Base-by-base conservation (phyloP, 345 rosid genomes). In the Arabidopsis arenosa region DNA sequence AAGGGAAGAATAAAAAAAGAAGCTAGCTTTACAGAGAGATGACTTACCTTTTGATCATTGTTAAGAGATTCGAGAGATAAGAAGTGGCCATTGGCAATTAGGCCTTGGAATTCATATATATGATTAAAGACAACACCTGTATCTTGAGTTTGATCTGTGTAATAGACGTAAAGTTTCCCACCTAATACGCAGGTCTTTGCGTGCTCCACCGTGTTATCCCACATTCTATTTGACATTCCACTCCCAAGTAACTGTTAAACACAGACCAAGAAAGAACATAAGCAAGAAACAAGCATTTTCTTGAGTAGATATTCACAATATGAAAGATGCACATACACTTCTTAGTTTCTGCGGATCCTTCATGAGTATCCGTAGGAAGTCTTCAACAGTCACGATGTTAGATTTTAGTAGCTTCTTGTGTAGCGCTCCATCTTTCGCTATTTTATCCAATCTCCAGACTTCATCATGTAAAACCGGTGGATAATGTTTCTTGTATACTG, bases 181-280 rank as follows among this genome's bases (percentile, higher is more conserved):
- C 96, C 90, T 70, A 93, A 68, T 7, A 85, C 87, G 51, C 98
- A 91, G 0, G 97, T 91, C 85, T 93, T 93, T 28, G 98, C 97
- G 66, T 93, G 97, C 78, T 89, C 96, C 57, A 91, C 87, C 8
- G 97, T 88, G 49, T 87, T 89, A 65, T 89, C 97, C 98, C 98
- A 93, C 97, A 93, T 93, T 72, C 85, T 88, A 73, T 91, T 93
- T 17, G 97, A 91, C 96, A 91, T 89, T 72, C 96, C 96, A 52
- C 98, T 93, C 76, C 98, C 98, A 59, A 93, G 96, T 75, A 88
- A 82, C 96, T 93, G 72, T 56, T 59, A 65, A 65, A 17, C 17
- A 65, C 65, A 74, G 21, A 63, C 28, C 41, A 35, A 60, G 9
- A 68, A 53, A 58, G 14, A 69, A 47, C 13, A 69, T 14, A 45